A percentile compares a stretch with the other conserved stretches of the same genome.
Conservation (phyloP, 1,139 yeast genomes). For the Meyerozyma smithsonii region DNA sequence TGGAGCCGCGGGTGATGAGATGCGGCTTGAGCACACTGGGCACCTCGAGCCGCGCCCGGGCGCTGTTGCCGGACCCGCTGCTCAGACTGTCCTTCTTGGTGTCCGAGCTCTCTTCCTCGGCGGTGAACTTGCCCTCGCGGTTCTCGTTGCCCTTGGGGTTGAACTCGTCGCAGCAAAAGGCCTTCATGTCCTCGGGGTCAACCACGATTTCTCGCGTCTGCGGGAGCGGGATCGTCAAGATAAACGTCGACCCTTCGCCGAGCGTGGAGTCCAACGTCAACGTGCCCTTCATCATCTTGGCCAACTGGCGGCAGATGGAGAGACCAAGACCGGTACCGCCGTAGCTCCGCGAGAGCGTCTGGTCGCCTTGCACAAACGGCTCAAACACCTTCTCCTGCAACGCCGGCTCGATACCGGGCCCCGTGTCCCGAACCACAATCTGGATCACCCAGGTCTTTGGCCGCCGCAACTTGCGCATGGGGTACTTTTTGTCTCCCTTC, state of each 20-base stretch:
- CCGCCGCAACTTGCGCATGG: slow-evolving; percentile 31
- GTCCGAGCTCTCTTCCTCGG: slow-evolving; percentile 12
- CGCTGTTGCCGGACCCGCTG: neutral
- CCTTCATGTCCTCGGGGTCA: slow-evolving; percentile 32
- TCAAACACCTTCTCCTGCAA: slow-evolving; percentile 84
- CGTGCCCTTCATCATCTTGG: slow-evolving; percentile 84
- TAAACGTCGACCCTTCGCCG: slow-evolving; percentile 79
- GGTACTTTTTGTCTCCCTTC: slow-evolving; percentile 31
- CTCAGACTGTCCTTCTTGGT: slow-evolving; percentile 6
- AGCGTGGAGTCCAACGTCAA: slow-evolving; percentile 62
- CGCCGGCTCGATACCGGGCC: slow-evolving; percentile 84
- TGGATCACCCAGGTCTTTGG: slow-evolving; percentile 59
- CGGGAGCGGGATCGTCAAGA: slow-evolving; percentile 70
- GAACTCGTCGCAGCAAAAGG: slow-evolving; percentile 42
- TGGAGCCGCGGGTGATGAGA: slow-evolving; percentile 44
- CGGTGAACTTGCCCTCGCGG: slow-evolving; percentile 35
- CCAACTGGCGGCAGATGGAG: slow-evolving; percentile 87
- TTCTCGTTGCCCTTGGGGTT: slow-evolving; percentile 33
- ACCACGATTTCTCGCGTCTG: slow-evolving; percentile 61
- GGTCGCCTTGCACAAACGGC: slow-evolving; percentile 96
- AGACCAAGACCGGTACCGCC: slow-evolving; percentile 97
- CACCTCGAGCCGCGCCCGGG: slow-evolving; percentile 3
- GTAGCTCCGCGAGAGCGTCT: slow-evolving; percentile 81
- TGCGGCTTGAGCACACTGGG: slow-evolving; percentile 40
- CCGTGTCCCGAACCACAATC: slow-evolving; percentile 80